Percentiles rank a stretch among this genome's conserved stretches.
Conservation (phyloP, 2,329 filamentous ascomycete species). For the Beauveria sp. region DNA sequence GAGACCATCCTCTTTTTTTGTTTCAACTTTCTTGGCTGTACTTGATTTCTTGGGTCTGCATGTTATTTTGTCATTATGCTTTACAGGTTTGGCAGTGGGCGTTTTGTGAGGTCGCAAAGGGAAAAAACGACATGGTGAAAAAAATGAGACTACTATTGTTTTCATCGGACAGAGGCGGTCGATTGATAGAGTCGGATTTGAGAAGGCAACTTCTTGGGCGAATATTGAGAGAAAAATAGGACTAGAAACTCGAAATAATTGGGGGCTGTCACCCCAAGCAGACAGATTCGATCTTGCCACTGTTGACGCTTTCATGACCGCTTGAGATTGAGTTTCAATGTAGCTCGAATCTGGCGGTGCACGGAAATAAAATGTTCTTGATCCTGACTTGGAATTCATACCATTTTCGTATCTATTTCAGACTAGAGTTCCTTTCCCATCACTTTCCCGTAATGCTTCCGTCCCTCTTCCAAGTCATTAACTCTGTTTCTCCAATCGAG, state of each 20-base stretch:
- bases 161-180: background rate
- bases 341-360: background rate
- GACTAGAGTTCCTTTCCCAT: background rate
- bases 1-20: background rate
- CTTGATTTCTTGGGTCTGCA: background rate
- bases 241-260: background rate
- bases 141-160: background rate
- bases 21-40: background rate
- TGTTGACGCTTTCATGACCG: background rate
- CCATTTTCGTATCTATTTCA: background rate
- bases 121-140: background rate
- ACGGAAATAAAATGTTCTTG: too few species aligned
- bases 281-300: background rate
- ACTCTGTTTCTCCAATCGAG: background rate
- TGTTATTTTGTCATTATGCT: background rate
- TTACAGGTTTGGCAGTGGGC: background rate
- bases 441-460: background rate
- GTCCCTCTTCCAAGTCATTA: background rate
- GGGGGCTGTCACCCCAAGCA: background rate
- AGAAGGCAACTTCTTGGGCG: background rate
- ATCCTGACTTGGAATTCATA: too few species aligned
- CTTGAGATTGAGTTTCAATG: too few species aligned
- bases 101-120: background rate
- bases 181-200: background rate
- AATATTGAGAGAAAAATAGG: background rate